Percentiles rank a stretch among this genome's conserved stretches.
phyloP scores from a whole-genome alignment of 768 basidiomycete species.

The Naganishia onofrii region DNA sequence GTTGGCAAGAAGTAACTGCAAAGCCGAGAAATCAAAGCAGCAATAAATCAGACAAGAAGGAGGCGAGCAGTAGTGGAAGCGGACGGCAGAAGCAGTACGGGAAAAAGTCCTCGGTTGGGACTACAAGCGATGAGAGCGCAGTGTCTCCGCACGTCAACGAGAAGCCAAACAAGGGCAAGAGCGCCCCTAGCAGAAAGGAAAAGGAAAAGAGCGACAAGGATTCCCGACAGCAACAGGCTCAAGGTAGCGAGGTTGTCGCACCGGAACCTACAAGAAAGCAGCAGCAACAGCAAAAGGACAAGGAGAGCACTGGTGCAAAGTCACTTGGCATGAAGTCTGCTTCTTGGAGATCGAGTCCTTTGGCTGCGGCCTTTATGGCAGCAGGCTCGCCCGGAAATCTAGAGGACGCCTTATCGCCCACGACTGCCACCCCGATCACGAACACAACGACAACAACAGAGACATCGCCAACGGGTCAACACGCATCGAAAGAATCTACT shows the following conservation, averaged over 20 bases:
- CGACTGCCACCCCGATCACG: too few relatives aligned
- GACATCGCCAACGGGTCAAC: neutral
- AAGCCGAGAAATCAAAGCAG: conserved; percentile 6
- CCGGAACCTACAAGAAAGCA: conserved; percentile 10
- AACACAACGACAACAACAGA: neutral
- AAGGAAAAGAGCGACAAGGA: conserved; percentile 16
- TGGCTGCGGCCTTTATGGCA: neutral
- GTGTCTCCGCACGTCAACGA: neutral
- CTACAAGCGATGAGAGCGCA: neutral
- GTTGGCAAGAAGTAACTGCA: conserved; percentile 24
- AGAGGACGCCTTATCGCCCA: neutral
- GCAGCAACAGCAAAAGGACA: conserved; percentile 23
- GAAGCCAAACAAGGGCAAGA: conserved; percentile 12
- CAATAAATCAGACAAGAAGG: conserved; percentile 14
- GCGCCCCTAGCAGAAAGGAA: conserved; percentile 3
- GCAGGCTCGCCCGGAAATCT: neutral
- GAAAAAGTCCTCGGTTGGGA: conserved; percentile 1
- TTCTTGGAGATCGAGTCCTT: conserved; percentile 13
- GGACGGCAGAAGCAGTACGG: neutral
- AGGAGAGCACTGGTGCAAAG: conserved; percentile 3
- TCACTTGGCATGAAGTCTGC: conserved; percentile 20
- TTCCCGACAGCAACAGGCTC: conserved; percentile 1
- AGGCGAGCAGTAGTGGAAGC: neutral
- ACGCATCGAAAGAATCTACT: neutral
- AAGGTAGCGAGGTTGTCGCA: neutral